Conservation (phyloP, 2,329 filamentous ascomycete genomes). For the Kalaharituber pfeilii region DNA sequence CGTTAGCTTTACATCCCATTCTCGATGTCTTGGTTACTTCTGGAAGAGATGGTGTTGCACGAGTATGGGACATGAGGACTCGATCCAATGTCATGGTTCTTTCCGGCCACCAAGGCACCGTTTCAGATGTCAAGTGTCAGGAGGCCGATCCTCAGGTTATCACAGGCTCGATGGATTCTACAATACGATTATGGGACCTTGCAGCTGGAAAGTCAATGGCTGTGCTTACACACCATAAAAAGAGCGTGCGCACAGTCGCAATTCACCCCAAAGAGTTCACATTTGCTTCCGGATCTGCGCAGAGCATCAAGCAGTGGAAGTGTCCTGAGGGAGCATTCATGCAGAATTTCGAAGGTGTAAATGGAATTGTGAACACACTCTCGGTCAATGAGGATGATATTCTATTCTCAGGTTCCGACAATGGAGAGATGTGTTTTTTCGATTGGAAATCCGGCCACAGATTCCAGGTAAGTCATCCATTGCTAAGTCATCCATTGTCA, state of each 20-base stretch:
- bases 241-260: slow-evolving; percentile 72
- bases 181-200: slow-evolving; percentile 84
- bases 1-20: slow-evolving; percentile 78
- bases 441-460: slow-evolving; percentile 95
- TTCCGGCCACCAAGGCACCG: slow-evolving; percentile 74
- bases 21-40: slow-evolving; percentile 90
- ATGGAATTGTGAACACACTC: slow-evolving; percentile 87
- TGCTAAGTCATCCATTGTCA: neutral
- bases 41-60: slow-evolving; percentile 76
- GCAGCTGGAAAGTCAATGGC: slow-evolving; percentile 93
- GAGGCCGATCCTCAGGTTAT: slow-evolving; percentile 95
- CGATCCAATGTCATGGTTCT: slow-evolving; percentile 90
- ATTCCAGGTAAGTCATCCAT: slow-evolving; percentile 34
- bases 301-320: slow-evolving; percentile 98
- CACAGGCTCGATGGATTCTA: slow-evolving; percentile 77
- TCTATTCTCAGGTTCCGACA: slow-evolving; percentile 85
- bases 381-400: slow-evolving; percentile 90
- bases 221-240: slow-evolving; percentile 94
- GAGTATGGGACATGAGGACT: slow-evolving; percentile 83
- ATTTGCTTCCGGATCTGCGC: slow-evolving; percentile 79
- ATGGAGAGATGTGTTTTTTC: slow-evolving; percentile 94
- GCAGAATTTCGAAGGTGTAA: slow-evolving; percentile 97
- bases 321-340: slow-evolving; percentile 96
- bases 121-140: slow-evolving; percentile 78
- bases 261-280: slow-evolving; percentile 88